Base-by-base conservation (phyloP, 2,329 filamentous ascomycete species). In the Botrytis sinoallii region DNA sequence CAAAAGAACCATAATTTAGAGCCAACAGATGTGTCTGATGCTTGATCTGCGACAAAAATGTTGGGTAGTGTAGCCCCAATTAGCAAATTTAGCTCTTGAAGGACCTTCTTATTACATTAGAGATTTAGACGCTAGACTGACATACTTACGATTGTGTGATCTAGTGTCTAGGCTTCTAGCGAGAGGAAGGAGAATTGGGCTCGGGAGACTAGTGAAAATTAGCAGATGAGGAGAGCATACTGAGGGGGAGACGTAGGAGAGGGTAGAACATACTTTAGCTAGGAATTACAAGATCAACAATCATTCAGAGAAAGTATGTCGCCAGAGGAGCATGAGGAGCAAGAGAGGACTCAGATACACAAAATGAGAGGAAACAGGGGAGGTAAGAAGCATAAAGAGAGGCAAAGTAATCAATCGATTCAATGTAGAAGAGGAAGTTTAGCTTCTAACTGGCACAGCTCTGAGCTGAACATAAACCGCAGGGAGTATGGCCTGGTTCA, bases 51-150 rank as follows among this genome's bases (percentile, higher is more conserved):
- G 22, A 52, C 8, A 52, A 1, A 12, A 14, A 4, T 52, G 48
- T 7, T 22, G 7, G 32, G 32, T 32, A 32, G 32, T 32, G 32
- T 32, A 32, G 32, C 32, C 32, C 3, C 32, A 4, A 32, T 32
- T 32, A 32, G 3, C 32, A 32, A 32, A 32, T 4, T 32, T 32
- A 32, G 32, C 32, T 32, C 32, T 48, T 48, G 46, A 48, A 25
- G 46, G 12, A 22, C 9, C 25, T 48, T 25, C 46, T 5, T 25
- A 5, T 48, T 9, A 25, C 9, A n/a, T 14, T 52, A 16, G 48
- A 52, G 25, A 52, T n/a, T 0, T 16, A 4, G n/a, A 14, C 1
- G 5, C 1, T n/a, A 7, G 12, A 52, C 0, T 52, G 25, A 52
- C n/a, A n/a, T 25, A 55, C n/a, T 14, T 7, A 55, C 4, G 4